Evolutionary conservation across 225 moss, liverwort and hornwort genomes (phyloP), one percentile per base, ranked within the genome.

Genomic region (Pleurozium schreberi): DNA sequence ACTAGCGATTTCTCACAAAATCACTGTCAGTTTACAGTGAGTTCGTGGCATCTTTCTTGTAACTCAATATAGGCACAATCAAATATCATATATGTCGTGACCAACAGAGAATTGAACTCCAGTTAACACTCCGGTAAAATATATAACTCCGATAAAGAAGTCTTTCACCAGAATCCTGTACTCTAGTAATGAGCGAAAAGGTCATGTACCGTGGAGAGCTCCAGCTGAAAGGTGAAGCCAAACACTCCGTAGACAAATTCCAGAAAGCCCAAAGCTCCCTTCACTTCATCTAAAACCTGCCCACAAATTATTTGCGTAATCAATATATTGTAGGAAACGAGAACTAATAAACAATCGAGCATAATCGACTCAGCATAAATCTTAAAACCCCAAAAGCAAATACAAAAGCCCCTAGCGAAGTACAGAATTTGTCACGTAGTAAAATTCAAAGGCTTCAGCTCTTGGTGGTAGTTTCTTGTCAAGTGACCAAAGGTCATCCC

Each of bases 221-320:
- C 98, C 42, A 97, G 92, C 28, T 96, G 93, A 89, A 89, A 98
- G 43, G 95, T 95, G 79, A 98, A 98, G 68, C 94, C 97, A 89
- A 98, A 98, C 50, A 98, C 91, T 34, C 86, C 88, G 80, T 98
- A 98, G 14, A 68, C 47, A 75, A 93, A 95, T n/a, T 97, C 93
- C 83, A 98, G 11, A 90, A 98, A 98, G 8, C 96, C 93, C 84
- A 98, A 90, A 80, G 82, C 88, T 76, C 94, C 95, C 76, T 84
- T 96, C 63, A 98, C 94, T 94, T 98, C 98, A 17, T 92, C 93
- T 38, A 92, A 60, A 87, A 97, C 68, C 96, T 98, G 97, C 71
- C 82, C 83, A 64, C 20, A 79, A 80, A 71, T 71, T 49, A 68
- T 67, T 50, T 15, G 38, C 34, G 55, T 68, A 43, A 89, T 80